phyloP scores from a whole-genome alignment of 768 basidiomycete species.

The Rhizopogon rudus region DNA sequence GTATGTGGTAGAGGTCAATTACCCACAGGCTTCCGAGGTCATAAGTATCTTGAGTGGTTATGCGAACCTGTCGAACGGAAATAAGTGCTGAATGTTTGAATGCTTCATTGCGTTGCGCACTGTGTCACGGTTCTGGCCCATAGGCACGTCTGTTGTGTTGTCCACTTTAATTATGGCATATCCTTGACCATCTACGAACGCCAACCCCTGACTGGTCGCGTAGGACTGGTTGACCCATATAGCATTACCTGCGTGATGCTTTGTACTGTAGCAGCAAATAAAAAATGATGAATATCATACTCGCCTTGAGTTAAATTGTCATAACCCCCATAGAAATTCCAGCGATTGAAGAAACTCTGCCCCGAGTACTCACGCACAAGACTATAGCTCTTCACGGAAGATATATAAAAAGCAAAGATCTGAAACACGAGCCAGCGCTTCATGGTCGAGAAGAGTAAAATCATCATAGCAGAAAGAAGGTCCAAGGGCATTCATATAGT shows the following conservation, averaged over 20 bases:
- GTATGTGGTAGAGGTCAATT: slow-evolving; percentile 42
- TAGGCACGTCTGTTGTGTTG: slow-evolving; percentile 52
- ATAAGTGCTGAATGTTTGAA: slow-evolving; percentile 5
- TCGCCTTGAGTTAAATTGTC: slow-evolving; percentile 41
- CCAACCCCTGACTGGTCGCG: slow-evolving; percentile 45
- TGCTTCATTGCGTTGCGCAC: slow-evolving; percentile 27
- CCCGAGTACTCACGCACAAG: slow-evolving; percentile 44
- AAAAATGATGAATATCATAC: slow-evolving; percentile 24
- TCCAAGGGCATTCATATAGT: slow-evolving; percentile 4
- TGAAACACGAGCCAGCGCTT: not conserved
- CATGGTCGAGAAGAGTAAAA: slow-evolving; percentile 9
- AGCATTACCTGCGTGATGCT: slow-evolving; percentile 46
- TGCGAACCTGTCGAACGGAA: slow-evolving; percentile 32
- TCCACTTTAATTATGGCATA: slow-evolving; percentile 74
- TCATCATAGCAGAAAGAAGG: not conserved
- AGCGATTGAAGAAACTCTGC: slow-evolving; percentile 46
- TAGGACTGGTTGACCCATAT: slow-evolving; percentile 48
- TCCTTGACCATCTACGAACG: slow-evolving; percentile 55
- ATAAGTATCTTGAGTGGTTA: slow-evolving; percentile 39
- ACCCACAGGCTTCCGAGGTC: slow-evolving; percentile 42
- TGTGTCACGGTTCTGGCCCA: slow-evolving; percentile 51
- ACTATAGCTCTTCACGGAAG: slow-evolving; percentile 21
- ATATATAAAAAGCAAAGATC: slow-evolving; percentile 2
- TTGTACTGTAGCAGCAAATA: not conserved
- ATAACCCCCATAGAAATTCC: slow-evolving; percentile 46